A percentile compares a stretch with the other conserved stretches of the same genome.
phyloP scores from a whole-genome alignment of 2,329 filamentous ascomycete genomes.

The Phyllosticta capitalensis region DNA sequence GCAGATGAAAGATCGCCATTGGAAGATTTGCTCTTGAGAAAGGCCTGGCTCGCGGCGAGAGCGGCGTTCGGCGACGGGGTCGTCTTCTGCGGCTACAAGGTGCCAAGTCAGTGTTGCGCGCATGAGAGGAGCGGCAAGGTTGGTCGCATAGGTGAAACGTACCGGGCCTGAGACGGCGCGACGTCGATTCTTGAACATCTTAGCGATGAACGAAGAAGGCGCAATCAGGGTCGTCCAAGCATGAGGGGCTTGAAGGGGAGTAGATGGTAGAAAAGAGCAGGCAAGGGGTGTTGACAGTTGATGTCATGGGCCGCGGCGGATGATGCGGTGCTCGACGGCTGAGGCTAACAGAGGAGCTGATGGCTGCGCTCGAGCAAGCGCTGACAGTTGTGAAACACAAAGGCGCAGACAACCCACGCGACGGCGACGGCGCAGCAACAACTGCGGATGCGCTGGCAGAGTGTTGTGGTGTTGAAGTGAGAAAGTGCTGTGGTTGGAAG shows the following conservation, averaged over 20 bases:
- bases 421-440: neutral
- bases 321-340: neutral
- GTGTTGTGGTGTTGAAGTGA: neutral
- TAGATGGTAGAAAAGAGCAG: slow-evolving; percentile 1
- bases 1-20: slow-evolving; percentile 66
- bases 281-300: slow-evolving; percentile 9
- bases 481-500: neutral
- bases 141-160: slow-evolving; percentile 19
- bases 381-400: neutral
- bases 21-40: slow-evolving; percentile 57
- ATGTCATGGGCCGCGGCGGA: slow-evolving; percentile 7
- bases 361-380: neutral
- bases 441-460: neutral
- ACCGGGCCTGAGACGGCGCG: slow-evolving; percentile 27
- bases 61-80: slow-evolving; percentile 60
- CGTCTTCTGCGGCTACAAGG: slow-evolving; percentile 23
- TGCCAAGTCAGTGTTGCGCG: slow-evolving; percentile 9
- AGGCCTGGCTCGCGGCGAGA: slow-evolving; percentile 72
- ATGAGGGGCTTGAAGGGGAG: slow-evolving; percentile 1
- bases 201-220: slow-evolving; percentile 14
- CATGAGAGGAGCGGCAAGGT: neutral
- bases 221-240: slow-evolving; percentile 6
- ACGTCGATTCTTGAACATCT: slow-evolving; percentile 22
- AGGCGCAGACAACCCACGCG: neutral
- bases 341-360: neutral